Evolutionary conservation across 2,329 filamentous ascomycete genomes (phyloP).

Genomic region (Fusarium nanum): DNA sequence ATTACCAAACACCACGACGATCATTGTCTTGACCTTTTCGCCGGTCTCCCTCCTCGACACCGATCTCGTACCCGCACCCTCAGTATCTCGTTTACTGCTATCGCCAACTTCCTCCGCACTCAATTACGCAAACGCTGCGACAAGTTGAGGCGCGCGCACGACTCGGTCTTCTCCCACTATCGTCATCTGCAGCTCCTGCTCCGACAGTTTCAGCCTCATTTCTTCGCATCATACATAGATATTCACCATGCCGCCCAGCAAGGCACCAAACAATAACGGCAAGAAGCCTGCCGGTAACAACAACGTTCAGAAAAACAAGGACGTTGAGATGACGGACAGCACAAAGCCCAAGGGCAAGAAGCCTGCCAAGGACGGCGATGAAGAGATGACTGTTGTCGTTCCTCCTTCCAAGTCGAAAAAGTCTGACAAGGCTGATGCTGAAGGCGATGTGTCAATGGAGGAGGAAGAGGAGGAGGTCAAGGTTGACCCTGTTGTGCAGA

Average conservation of each 20-base stretch:
- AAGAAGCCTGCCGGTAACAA: constrained; percentile 75
- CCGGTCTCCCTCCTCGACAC: constrained; percentile 8
- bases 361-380: constrained; percentile 73
- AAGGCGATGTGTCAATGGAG: constrained; percentile 79
- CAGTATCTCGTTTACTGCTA: constrained; percentile 5
- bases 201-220: constrained; percentile 23
- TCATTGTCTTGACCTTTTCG: constrained; percentile 8
- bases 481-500: constrained; percentile 70
- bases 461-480: constrained; percentile 66
- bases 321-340: constrained; percentile 78
- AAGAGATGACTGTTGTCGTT: constrained; percentile 85
- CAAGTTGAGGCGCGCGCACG: constrained; percentile 45
- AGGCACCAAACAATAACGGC: constrained; percentile 78
- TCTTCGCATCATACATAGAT: constrained; percentile 16
- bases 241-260: constrained; percentile 71
- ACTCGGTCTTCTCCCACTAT: constrained; percentile 36
- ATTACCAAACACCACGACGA: constrained; percentile 24
- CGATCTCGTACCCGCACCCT: constrained; percentile 4
- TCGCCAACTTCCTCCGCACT: constrained; percentile 10
- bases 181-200: constrained; percentile 32
- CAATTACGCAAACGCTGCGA: constrained; percentile 36
- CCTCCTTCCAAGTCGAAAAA: constrained; percentile 76
- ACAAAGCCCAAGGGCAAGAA: constrained; percentile 76
- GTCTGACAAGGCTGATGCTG: constrained; percentile 69
- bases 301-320: constrained; percentile 69